A percentile compares a stretch with the other conserved stretches of the same genome.
phyloP scores from a whole-genome alignment of 768 basidiomycete genomes.

The Phlegmacium glaucopus region DNA sequence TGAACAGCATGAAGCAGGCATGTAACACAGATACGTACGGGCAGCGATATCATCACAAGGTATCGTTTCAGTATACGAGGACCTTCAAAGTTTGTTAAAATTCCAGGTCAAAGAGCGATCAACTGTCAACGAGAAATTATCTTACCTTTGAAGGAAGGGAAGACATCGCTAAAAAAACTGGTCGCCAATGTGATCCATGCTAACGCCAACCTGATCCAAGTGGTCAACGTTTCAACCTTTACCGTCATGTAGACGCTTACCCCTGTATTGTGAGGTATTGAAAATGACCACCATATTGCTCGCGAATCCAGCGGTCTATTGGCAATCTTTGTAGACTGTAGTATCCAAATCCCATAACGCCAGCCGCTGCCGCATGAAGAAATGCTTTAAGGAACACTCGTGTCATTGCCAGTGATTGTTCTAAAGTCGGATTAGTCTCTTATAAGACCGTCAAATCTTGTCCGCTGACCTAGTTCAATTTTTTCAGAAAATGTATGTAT shows the following conservation, averaged over 20 bases:
- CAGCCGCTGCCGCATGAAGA: slow-evolving; percentile 29
- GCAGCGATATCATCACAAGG: slow-evolving; percentile 62
- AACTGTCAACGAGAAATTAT: background rate
- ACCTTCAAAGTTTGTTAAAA: slow-evolving; percentile 24
- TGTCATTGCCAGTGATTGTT: background rate
- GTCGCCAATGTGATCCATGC: slow-evolving; percentile 33
- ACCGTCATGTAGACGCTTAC: slow-evolving; percentile 29
- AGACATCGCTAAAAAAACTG: slow-evolving; percentile 29
- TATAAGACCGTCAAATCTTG: too few species aligned
- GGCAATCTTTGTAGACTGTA: slow-evolving; percentile 22
- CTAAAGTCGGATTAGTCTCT: too few species aligned
- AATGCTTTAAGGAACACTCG: slow-evolving; percentile 6
- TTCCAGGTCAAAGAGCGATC: background rate
- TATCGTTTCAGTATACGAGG: slow-evolving; percentile 48
- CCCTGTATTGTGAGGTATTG: slow-evolving; percentile 81
- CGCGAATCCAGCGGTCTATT: slow-evolving; percentile 29
- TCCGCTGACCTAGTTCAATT: too few species aligned
- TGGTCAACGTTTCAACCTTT: background rate
- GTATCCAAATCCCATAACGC: slow-evolving; percentile 36
- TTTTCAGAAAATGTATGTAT: too few species aligned
- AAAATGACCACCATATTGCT: slow-evolving; percentile 60
- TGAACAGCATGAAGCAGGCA: background rate
- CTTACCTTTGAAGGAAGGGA: slow-evolving; percentile 29
- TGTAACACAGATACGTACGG: slow-evolving; percentile 37
- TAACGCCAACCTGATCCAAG: slow-evolving; percentile 29